Percentiles rank a stretch among this genome's conserved stretches.
phyloP scores from a whole-genome alignment of 805 yeast genomes.

The Myxozyma neotropica region DNA sequence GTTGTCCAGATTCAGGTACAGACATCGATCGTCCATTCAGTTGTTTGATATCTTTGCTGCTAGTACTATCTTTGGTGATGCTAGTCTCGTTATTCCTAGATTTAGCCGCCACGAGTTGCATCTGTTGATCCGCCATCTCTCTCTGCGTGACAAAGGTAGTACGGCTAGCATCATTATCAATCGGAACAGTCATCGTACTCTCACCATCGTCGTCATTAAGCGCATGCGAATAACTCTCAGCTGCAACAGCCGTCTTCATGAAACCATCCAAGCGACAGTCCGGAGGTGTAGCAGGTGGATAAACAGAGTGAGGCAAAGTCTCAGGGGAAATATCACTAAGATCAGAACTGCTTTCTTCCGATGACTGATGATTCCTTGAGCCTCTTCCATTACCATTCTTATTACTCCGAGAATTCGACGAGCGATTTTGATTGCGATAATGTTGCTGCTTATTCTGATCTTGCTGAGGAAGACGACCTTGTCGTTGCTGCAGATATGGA shows the following conservation, averaged over 20 bases:
- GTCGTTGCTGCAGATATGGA: not conserved
- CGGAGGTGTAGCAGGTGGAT: constrained; percentile 22
- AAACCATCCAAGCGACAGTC: constrained; percentile 21
- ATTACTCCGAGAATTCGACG: not conserved
- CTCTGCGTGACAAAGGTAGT: constrained; percentile 21
- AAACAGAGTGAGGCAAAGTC: constrained; percentile 14
- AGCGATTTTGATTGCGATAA: not conserved
- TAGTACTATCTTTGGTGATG: too few relatives aligned
- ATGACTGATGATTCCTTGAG: not conserved
- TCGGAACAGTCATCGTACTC: not conserved
- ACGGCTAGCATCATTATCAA: not conserved
- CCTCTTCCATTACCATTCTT: not conserved
- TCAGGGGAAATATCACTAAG: constrained; percentile 31
- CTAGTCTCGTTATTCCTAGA: too few relatives aligned
- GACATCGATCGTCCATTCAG: not conserved
- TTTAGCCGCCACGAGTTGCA: too few relatives aligned
- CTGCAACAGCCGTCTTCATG: not conserved
- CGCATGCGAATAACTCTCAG: not conserved
- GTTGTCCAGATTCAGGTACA: not conserved
- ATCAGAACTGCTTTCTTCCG: constrained; percentile 29
- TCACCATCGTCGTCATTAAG: constrained; percentile 3
- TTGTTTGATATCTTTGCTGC: not conserved
- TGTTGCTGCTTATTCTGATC: constrained; percentile 1
- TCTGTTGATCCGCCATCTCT: not conserved
- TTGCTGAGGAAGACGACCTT: not conserved